Base-by-base conservation (phyloP, 179 eudicot species). In the Amaranthus tricolor region DNA sequence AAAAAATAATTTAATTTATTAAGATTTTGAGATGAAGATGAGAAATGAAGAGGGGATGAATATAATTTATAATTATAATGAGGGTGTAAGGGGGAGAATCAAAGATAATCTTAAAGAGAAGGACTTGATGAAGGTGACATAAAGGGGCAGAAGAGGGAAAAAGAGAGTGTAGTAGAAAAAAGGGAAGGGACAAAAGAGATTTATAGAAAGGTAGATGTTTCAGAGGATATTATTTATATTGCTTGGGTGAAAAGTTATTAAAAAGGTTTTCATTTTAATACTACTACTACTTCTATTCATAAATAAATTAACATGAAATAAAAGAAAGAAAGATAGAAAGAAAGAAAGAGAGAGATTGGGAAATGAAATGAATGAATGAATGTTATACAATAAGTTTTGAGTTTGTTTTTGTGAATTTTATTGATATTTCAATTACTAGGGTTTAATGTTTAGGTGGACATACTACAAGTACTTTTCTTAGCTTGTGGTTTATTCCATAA, bases 111-210 rank as follows among this genome's bases (percentile, higher is more conserved):
- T 79, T 82, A 67, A 66, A 77, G 87, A 82, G 85, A 80, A 82
- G 87, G 85, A 82, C 83, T 74, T 47, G 70, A 31, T 76, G 87
- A 85, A 80, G 76, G 57, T 65, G 80, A 78, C 78, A 77, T 5
- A 40, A 47, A n/a, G 74, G 62, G 71, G 63, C 60, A 76, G n/a
- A 6, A 40, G 55, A n/a, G 74, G 62, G 71, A 68, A 60, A 76
- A 13, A 17, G 52, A 66, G 40, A 40, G 64, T 62, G 74, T 51
- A 71, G 55, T 49, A 62, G 71, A 53, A 1, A 80, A 80, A 63
- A 76, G 73, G 84, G 77, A 77, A 78, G 82, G 78, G 84, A 82
- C 82, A 85, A 82, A 78, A 80, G 82, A 82, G 85, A 84, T 69
- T 81, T 80, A 76, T 59, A 76, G 81, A 85, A 84, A 85, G 84